Conservation (phyloP, 441 rosid genomes). For the Aquilaria agallochum region DNA sequence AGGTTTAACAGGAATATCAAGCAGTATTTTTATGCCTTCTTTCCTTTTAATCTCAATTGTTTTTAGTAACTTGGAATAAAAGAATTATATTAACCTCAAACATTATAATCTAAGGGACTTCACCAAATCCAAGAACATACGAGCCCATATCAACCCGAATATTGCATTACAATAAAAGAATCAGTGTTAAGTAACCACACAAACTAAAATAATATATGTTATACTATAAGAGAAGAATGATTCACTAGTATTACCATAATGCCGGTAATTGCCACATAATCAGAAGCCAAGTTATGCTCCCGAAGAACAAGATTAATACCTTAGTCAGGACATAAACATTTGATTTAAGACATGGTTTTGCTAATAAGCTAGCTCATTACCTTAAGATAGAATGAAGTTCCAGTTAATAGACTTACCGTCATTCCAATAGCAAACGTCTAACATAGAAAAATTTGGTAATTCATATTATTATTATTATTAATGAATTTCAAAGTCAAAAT, state of each 20-base stretch:
- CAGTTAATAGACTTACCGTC: constrained; percentile 37
- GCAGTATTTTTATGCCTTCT: too few relatives aligned
- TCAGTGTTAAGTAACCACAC: background rate
- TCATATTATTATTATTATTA: too few relatives aligned
- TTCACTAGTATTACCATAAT: constrained; percentile 34
- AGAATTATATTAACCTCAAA: constrained; percentile 45
- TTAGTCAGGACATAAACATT: background rate
- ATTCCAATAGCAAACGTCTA: constrained; percentile 53
- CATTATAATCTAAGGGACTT: constrained; percentile 76
- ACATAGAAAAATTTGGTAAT: background rate
- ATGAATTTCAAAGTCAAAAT: background rate
- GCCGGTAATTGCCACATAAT: constrained; percentile 36
- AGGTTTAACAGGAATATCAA: background rate
- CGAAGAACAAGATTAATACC: constrained; percentile 14
- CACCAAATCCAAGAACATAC: constrained; percentile 57
- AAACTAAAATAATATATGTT: background rate
- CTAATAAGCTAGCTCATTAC: constrained; percentile 15
- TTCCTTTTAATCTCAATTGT: too few relatives aligned
- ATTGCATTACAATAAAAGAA: background rate
- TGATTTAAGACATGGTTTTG: background rate
- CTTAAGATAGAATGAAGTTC: constrained; percentile 54
- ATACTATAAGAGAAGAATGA: background rate
- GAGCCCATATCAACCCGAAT: constrained; percentile 46
- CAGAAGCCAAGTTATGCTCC: constrained; percentile 36
- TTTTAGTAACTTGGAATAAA: too few relatives aligned